Evolutionary conservation across 352 stramenopile genomes (phyloP).

Genomic region (Globisporangium orthogonon): DNA sequence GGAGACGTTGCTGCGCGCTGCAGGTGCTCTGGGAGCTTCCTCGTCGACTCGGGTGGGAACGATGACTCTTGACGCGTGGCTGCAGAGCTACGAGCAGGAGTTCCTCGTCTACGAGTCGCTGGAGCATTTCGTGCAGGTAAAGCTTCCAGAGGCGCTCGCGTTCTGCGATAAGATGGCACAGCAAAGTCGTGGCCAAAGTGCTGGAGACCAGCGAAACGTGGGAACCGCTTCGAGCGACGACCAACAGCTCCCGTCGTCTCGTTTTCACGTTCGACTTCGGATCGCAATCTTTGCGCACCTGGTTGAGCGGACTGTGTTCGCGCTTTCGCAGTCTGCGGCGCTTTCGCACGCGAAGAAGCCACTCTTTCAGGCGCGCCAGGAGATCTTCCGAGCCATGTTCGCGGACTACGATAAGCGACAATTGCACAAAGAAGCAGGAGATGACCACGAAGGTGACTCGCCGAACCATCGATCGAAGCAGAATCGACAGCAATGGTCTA

Average conservation of each 20-base stretch:
- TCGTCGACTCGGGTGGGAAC: slow-evolving; percentile 11
- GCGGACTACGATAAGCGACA: slow-evolving; percentile 27
- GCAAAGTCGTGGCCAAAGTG: slow-evolving; percentile 3
- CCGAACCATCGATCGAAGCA: not conserved
- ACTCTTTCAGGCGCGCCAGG: slow-evolving; percentile 28
- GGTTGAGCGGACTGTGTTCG: slow-evolving; percentile 29
- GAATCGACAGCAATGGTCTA: too few relatives aligned
- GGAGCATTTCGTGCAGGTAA: slow-evolving; percentile 37
- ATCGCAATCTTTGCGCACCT: slow-evolving; percentile 40
- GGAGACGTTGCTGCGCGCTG: slow-evolving; percentile 4
- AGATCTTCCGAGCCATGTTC: slow-evolving; percentile 42
- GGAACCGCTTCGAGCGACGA: not conserved
- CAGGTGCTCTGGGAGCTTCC: slow-evolving; percentile 2
- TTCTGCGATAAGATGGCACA: slow-evolving; percentile 38
- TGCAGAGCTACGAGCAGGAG: slow-evolving; percentile 37
- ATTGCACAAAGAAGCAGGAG: not conserved
- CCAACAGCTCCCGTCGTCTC: slow-evolving; percentile 6
- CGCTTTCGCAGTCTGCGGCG: slow-evolving; percentile 23
- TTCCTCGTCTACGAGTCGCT: slow-evolving; percentile 42
- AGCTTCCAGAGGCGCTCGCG: slow-evolving; percentile 37
- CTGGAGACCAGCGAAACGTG: not conserved
- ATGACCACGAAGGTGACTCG: slow-evolving; percentile 5
- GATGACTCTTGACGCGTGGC: slow-evolving; percentile 31
- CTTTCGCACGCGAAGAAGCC: slow-evolving; percentile 21
- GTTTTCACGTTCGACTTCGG: slow-evolving; percentile 33